Evolutionary conservation across 257 asterid genomes (phyloP), one percentile per base, ranked within the genome.

Genomic region (Solanum habrochaites): DNA sequence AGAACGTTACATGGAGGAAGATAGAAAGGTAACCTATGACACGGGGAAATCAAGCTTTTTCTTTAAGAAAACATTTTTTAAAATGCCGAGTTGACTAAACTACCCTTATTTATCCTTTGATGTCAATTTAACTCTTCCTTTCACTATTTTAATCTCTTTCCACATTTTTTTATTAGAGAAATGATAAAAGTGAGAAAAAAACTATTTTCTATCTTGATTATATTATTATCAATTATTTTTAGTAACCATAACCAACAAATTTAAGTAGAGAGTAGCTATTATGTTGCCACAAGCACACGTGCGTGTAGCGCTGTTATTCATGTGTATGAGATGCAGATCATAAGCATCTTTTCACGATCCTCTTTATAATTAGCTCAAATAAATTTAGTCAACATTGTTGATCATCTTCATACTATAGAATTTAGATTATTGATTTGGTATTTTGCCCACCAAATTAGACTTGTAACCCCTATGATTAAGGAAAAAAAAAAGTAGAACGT

Each of bases 251-350:
- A 73, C 37, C 23, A 37, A 11, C 62, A 18, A 56, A 56, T 56
- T 56, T 18, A 56, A 56, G 64, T 56, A 56, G n/a, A 56, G n/a
- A 56, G 4, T 1, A 56, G n/a, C 64, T 56, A 56, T 56, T 56
- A 56, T 56, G 64, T 56, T 56, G 64, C 64, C 70, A 64, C 87
- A 67, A 58, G 72, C 90, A 89, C 90, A 86, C 91, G 89, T 89
- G 90, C 73, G 80, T 56, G 32, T 27, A 69, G 14, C 66, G 71
- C 88, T 85, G 91, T 88, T 39, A 64, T 85, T 88, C 83, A 88
- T 87, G 87, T 90, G 92, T 86, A 77, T 71, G 13, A 42, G 88
- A 23, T 56, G 43, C 86, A 83, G 64, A 81, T 62, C 70, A 62
- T 88, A 49, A 81, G 87, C 40, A 49, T 67, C 67, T 81, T 14